Evolutionary conservation across 495 filamentous ascomycete genomes (phyloP), one percentile per base, ranked within the genome.

Genomic region (Neurospora sublineolata): DNA sequence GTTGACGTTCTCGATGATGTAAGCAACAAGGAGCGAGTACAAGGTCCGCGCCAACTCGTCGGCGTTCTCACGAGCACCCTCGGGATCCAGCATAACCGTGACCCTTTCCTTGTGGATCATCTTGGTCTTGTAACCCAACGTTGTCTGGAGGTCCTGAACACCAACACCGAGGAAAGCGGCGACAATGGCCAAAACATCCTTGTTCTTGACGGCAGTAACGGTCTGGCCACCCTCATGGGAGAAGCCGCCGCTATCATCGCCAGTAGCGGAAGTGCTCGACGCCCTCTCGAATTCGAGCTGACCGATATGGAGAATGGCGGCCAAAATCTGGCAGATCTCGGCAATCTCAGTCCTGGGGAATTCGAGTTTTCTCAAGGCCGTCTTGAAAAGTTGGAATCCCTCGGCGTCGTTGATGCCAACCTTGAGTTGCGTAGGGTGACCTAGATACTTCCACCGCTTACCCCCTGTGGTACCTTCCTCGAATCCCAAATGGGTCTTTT

Each of bases 341-440:
- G 95, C 95, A 79, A 99, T 97, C 75, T 97, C 94, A 74, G 89
- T 88, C 30, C 93, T 87, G 2, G 94, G 92, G 75, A 99, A 97
- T 79, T 97, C 95, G 42, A 99, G 86, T 79, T 97, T 97, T 64
- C 94, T 84, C 69, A 99, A 82, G 4, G 95, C 95, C 0, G 92
- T 97, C 84, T 99, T 99, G 84, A 99, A 99, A 69, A 97, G 91
- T 78, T 96, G 92, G 81, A 99, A 99, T 0, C 94, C 94, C 76
- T 97, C 94, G 4, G 88, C 83, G 79, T 99, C 95, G 77, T 99
- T 97, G 78, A 99, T 92, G 30, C 95, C 95, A 38, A 98, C 93
- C 78, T 97, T 97, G 37, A 99, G 85, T 78, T 99, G 95, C 0
- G 94, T 97, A 2, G 94, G 94, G 77, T 99, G 95, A 23, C 95